Evolutionary conservation across 768 basidiomycete genomes (phyloP).

Genomic region (Collybia sordida): DNA sequence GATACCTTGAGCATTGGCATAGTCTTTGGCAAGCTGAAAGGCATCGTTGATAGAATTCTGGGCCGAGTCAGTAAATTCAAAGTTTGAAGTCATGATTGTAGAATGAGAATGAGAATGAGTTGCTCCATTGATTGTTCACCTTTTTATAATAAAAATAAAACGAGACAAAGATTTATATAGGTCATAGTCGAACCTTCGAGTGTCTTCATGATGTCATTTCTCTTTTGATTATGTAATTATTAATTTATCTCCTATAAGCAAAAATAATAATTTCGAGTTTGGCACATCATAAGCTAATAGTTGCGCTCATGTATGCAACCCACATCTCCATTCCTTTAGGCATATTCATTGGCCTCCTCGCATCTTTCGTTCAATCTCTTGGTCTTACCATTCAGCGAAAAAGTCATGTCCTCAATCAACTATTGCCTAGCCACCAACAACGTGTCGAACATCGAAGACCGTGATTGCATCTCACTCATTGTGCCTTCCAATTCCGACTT

Average conservation of each 20-base stretch:
- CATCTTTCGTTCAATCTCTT: conserved; percentile 86
- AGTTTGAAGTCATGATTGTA: conserved; percentile 46
- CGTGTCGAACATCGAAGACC: conserved; percentile 78
- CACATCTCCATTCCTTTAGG: conserved; percentile 50
- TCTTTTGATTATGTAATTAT: neutral
- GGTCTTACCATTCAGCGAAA: conserved; percentile 93
- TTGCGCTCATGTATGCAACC: conserved; percentile 17
- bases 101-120: no score
- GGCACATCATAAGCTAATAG: no score
- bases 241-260: neutral
- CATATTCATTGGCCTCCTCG: conserved; percentile 66
- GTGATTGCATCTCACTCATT: conserved; percentile 38
- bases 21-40: conserved; percentile 80
- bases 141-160: no score
- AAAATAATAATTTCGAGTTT: no score
- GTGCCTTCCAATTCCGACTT: neutral
- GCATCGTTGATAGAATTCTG: conserved; percentile 68
- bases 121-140: no score
- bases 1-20: conserved; percentile 77
- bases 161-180: no score
- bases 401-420: conserved; percentile 85
- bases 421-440: conserved; percentile 60
- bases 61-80: conserved; percentile 88
- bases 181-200: no score
- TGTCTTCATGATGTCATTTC: no score